Conservation (phyloP, 768 basidiomycete genomes). For the Tephrocybe rancida region DNA sequence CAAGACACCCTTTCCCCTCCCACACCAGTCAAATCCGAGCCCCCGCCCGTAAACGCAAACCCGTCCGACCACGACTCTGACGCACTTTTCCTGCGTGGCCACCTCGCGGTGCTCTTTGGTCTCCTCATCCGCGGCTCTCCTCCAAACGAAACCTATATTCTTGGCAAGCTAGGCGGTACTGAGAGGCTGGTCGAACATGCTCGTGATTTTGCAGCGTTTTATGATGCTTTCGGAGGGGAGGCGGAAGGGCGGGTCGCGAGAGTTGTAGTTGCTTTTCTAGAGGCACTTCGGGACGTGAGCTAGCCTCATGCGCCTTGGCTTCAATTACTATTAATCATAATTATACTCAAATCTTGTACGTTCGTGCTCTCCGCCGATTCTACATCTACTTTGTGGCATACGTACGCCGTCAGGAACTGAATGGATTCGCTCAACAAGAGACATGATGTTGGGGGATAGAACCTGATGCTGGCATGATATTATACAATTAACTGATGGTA, state of each 20-base stretch:
- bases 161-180: conserved; percentile 28
- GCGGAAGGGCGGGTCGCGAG: conserved; percentile 45
- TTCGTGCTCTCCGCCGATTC: too few species aligned
- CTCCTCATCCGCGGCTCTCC: conserved; percentile 45
- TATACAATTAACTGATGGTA: too few species aligned
- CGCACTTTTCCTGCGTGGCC: conserved; percentile 63
- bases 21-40: conserved; percentile 26
- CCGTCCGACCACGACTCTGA: conserved; percentile 28
- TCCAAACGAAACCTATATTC: conserved; percentile 36
- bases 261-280: conserved; percentile 58
- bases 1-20: conserved; percentile 23
- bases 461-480: too few species aligned
- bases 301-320: too few species aligned
- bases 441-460: too few species aligned
- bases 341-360: too few species aligned
- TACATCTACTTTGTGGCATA: too few species aligned
- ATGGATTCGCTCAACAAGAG: too few species aligned
- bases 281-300: conserved; percentile 29
- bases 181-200: conserved; percentile 44
- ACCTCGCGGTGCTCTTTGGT: conserved; percentile 75
- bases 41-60: conserved; percentile 12
- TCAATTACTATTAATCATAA: too few species aligned
- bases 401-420: too few species aligned
- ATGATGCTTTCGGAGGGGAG: conserved; percentile 30
- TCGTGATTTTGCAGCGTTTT: conserved; percentile 50